phyloP scores from a whole-genome alignment of 2,329 filamentous ascomycete species.

The Beauveria brongniartii region DNA sequence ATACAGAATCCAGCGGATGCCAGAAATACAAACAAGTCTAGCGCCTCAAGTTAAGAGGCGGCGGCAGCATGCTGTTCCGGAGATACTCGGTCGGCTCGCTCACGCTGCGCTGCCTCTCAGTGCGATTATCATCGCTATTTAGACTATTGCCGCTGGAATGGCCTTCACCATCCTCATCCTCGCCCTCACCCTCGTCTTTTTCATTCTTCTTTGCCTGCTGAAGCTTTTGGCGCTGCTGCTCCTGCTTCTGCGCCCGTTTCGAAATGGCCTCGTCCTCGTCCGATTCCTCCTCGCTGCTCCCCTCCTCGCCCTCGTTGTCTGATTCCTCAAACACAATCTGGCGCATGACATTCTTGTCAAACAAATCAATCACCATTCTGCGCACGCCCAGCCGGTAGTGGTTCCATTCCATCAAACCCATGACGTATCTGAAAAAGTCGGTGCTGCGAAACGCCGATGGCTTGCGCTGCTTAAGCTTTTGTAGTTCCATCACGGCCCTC shows the following conservation, averaged over 20 bases:
- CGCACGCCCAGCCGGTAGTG: slow-evolving; percentile 83
- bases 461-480: slow-evolving; percentile 68
- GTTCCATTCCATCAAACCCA: slow-evolving; percentile 78
- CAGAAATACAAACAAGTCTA: slow-evolving; percentile 11
- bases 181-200: slow-evolving; percentile 43
- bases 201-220: slow-evolving; percentile 13
- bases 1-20: background rate
- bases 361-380: slow-evolving; percentile 86
- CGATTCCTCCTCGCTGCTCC: slow-evolving; percentile 56
- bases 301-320: slow-evolving; percentile 48
- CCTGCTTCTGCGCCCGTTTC: slow-evolving; percentile 12
- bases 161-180: slow-evolving; percentile 26
- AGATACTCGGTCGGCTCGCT: slow-evolving; percentile 32
- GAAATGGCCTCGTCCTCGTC: slow-evolving; percentile 25
- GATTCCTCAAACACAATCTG: slow-evolving; percentile 66
- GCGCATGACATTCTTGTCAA: slow-evolving; percentile 82
- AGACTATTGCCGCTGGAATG: slow-evolving; percentile 30
- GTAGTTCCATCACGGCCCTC: slow-evolving; percentile 73
- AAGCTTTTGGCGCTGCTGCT: slow-evolving; percentile 8
- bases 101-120: slow-evolving; percentile 50
- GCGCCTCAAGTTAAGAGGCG: slow-evolving; percentile 25
- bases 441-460: slow-evolving; percentile 67
- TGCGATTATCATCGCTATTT: slow-evolving; percentile 36
- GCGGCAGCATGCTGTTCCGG: slow-evolving; percentile 24
- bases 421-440: slow-evolving; percentile 73